phyloP scores from a whole-genome alignment of 1,284 basidiomycete species.

The Cryptococcus neoformans region DNA sequence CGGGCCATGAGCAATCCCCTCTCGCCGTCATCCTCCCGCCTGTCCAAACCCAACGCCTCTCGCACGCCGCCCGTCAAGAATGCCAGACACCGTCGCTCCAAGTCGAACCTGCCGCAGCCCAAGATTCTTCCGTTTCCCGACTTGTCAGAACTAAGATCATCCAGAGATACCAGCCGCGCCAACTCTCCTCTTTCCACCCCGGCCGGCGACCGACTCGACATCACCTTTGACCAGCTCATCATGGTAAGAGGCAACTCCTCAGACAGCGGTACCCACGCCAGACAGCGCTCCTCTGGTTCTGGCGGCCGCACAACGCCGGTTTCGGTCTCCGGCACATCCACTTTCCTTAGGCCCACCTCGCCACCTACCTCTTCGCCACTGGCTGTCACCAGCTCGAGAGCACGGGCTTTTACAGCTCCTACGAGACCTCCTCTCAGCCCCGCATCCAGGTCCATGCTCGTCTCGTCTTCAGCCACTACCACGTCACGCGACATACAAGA shows the following conservation, averaged over 20 bases:
- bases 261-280: conserved; percentile 2
- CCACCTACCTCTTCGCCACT: conserved; percentile 13
- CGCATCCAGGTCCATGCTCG: no score
- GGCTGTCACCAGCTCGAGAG: conserved; percentile 5
- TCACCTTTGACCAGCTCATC: conserved; percentile 17
- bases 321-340: not conserved
- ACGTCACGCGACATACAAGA: not conserved
- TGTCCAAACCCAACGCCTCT: not conserved
- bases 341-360: conserved; percentile 5
- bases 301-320: not conserved
- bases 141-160: conserved; percentile 11
- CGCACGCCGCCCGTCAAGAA: conserved; percentile 1
- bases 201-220: conserved; percentile 8
- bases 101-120: conserved; percentile 14
- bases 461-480: no score
- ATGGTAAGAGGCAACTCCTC: conserved; percentile 10
- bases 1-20: conserved; percentile 1
- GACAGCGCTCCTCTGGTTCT: conserved; percentile 3
- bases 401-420: conserved; percentile 4
- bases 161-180: conserved; percentile 19
- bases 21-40: not conserved
- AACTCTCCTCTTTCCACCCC: conserved; percentile 15
- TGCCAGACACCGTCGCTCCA: conserved; percentile 10
- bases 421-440: not conserved
- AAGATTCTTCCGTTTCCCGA: conserved; percentile 32